Evolutionary conservation across 2,329 filamentous ascomycete species (phyloP).

Genomic region (Arthrobotrys conoides): DNA sequence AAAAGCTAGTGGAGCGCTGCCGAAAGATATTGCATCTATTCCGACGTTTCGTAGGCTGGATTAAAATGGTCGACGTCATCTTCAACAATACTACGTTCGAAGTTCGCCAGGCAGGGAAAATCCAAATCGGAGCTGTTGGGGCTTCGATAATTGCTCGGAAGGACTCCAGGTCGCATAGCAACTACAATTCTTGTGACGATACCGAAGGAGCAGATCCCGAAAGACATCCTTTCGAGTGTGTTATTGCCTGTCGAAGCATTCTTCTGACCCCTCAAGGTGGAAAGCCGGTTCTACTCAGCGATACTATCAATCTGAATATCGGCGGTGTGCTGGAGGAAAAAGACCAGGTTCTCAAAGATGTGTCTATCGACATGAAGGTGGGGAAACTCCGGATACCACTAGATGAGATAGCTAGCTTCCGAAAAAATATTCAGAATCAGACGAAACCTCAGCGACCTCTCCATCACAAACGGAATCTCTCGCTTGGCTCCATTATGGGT

Average conservation of each 20-base stretch:
- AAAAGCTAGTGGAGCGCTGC: slow-evolving; percentile 51
- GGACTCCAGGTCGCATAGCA: slow-evolving; percentile 88
- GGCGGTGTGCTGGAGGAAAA: slow-evolving; percentile 91
- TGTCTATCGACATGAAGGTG: slow-evolving; percentile 89
- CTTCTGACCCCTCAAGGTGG: slow-evolving; percentile 85
- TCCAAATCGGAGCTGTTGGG: slow-evolving; percentile 87
- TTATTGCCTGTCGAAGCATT: slow-evolving; percentile 85
- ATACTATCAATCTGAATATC: slow-evolving; percentile 88
- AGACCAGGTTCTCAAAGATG: slow-evolving; percentile 87
- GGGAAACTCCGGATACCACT: slow-evolving; percentile 91
- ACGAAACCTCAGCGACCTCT: slow-evolving; percentile 31
- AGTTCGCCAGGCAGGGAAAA: slow-evolving; percentile 83
- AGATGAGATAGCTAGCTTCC: slow-evolving; percentile 77
- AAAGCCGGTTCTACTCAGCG: slow-evolving; percentile 88
- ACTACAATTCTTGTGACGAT: slow-evolving; percentile 82
- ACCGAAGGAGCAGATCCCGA: slow-evolving; percentile 8
- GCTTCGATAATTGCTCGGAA: slow-evolving; percentile 90
- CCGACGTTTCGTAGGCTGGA: slow-evolving; percentile 88
- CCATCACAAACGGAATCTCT: slow-evolving; percentile 67
- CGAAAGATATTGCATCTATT: slow-evolving; percentile 74
- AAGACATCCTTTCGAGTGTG: slow-evolving; percentile 91
- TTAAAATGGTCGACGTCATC: slow-evolving; percentile 89
- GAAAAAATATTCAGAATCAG: slow-evolving; percentile 70
- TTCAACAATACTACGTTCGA: slow-evolving; percentile 84
- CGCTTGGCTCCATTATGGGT: slow-evolving; percentile 80